Percentiles rank a stretch among this genome's conserved stretches.
phyloP scores from a whole-genome alignment of 2,329 filamentous ascomycete genomes.

The Ceratocystis huliohia region DNA sequence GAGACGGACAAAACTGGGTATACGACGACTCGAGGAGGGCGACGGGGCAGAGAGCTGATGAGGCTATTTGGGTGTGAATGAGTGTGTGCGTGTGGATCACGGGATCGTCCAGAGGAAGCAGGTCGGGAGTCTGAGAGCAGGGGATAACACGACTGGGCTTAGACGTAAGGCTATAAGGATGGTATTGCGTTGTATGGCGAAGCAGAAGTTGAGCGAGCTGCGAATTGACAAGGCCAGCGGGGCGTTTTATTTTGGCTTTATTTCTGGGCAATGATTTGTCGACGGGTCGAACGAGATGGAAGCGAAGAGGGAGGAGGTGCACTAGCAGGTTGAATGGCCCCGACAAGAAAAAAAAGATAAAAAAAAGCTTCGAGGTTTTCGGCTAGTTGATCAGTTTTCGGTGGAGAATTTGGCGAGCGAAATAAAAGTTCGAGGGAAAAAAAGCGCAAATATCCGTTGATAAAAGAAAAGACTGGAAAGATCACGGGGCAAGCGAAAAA shows the following conservation, averaged over 20 bases:
- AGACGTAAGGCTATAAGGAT: neutral
- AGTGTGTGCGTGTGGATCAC: neutral
- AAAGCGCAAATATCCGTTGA: neutral
- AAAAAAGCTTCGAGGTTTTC: slow-evolving; percentile 1
- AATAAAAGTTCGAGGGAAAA: neutral
- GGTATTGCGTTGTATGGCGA: neutral
- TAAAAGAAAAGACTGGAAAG: neutral
- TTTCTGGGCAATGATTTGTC: neutral
- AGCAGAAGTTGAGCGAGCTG: neutral
- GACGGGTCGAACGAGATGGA: neutral
- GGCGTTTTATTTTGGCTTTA: neutral
- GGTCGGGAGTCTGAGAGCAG: neutral
- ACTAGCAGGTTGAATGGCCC: neutral
- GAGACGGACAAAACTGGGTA: neutral
- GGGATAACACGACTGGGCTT: neutral
- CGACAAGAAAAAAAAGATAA: neutral
- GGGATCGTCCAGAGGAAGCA: neutral
- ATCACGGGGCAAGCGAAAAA: neutral
- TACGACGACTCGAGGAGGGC: neutral
- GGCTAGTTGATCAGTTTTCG: slow-evolving; percentile 1
- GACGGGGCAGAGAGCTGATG: neutral
- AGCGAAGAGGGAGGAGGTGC: neutral
- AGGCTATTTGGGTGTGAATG: neutral
- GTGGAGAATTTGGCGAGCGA: slow-evolving; percentile 6
- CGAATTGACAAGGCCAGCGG: neutral